Conservation (phyloP, 2,329 filamentous ascomycete species). For the Trichophyton simii region DNA sequence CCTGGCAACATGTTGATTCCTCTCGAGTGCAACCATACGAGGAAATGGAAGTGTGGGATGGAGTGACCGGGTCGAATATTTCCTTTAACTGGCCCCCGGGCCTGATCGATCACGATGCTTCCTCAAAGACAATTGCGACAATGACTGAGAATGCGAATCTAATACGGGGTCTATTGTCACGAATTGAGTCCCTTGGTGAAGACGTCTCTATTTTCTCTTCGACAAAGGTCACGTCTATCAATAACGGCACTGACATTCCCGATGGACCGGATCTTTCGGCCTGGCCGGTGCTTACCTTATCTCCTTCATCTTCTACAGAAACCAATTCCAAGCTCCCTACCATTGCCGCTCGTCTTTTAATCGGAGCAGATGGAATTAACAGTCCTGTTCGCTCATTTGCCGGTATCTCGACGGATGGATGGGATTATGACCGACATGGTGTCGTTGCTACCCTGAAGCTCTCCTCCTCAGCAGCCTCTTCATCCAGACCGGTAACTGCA, state of each 20-base stretch:
- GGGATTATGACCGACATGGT: conserved; percentile 86
- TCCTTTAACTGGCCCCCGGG: conserved; percentile 60
- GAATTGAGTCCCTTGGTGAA: conserved; percentile 54
- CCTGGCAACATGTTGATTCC: conserved; percentile 64
- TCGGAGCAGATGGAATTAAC: conserved; percentile 90
- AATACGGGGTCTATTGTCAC: conserved; percentile 60
- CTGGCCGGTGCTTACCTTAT: conserved; percentile 75
- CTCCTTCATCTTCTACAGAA: conserved; percentile 34
- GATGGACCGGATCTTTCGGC: conserved; percentile 63
- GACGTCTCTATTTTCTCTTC: conserved; percentile 59
- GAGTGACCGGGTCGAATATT: conserved; percentile 72
- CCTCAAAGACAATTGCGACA: conserved; percentile 63
- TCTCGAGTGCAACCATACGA: conserved; percentile 75
- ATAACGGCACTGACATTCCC: conserved; percentile 54
- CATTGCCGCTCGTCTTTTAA: conserved; percentile 68
- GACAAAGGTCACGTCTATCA: conserved; percentile 67
- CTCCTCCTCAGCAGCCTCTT: conserved; percentile 33
- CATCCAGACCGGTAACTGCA: conserved; percentile 51
- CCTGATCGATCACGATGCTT: conserved; percentile 34
- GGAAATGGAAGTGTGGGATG: conserved; percentile 98
- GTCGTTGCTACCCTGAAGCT: conserved; percentile 80
- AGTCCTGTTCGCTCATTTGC: conserved; percentile 86
- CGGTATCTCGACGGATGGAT: conserved; percentile 71
- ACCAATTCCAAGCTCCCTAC: conserved; percentile 33
- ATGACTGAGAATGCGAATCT: conserved; percentile 95